These are phyloP conservation scores for Escallonia herrerae DNA, from an alignment of 129 eudicot genomes.

Conservation along the genomic window DNA sequence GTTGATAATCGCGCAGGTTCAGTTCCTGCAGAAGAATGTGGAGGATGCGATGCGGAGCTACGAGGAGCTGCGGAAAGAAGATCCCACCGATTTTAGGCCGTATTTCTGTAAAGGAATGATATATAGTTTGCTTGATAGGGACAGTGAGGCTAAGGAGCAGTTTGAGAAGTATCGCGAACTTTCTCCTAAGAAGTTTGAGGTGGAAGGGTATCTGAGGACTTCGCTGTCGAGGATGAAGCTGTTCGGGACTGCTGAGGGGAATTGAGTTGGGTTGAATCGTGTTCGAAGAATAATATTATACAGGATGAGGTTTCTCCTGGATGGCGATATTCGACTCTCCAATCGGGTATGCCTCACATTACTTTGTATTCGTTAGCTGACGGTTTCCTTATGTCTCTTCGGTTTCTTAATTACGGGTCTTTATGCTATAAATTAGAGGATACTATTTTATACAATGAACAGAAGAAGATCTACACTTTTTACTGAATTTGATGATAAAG, in stretches of 20 bases:
- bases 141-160: constrained; percentile 51
- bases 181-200: constrained; percentile 64
- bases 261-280: background rate
- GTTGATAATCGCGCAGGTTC: constrained; percentile 61
- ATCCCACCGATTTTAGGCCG: constrained; percentile 66
- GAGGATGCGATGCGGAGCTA: constrained; percentile 67
- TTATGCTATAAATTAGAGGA: too few species aligned
- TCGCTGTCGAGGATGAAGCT: constrained; percentile 72
- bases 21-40: constrained; percentile 56
- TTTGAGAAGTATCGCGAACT: constrained; percentile 65
- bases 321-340: too few species aligned
- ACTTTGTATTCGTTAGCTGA: too few species aligned
- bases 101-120: constrained; percentile 76
- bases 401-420: too few species aligned
- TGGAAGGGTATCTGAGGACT: constrained; percentile 58
- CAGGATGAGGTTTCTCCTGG: too few species aligned
- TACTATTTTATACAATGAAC: too few species aligned
- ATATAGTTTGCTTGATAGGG: constrained; percentile 46
- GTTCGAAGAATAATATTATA: too few species aligned
- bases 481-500: too few species aligned
- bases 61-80: constrained; percentile 55
- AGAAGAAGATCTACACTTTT: too few species aligned
- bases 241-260: constrained; percentile 34
- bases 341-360: too few species aligned
- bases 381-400: too few species aligned